Base-by-base conservation (phyloP, 345 rosid species). In the Abelmoschus esculentus region DNA sequence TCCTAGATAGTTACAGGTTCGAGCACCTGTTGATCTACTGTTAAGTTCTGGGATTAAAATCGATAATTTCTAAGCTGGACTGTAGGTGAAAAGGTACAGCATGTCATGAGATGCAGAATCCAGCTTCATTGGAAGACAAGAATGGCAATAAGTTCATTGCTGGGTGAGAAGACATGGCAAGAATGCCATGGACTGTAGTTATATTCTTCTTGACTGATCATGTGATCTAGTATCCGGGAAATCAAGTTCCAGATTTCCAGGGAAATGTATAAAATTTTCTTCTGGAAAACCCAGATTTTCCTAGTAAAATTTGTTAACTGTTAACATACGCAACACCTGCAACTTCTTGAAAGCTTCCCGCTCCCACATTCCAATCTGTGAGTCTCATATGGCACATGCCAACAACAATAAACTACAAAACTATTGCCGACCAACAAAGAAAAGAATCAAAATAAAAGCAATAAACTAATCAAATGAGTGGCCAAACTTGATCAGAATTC, bases 51-150 rank as follows among this genome's bases (percentile, higher is more conserved):
- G 97, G 97, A 93, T 80, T 89, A 96, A 47, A 93, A 84, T 76
- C 96, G 88, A 97, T 93, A 83, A 81, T 96, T 82, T 75, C 36
- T 26, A 44, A 32, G 65, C 47, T 52, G 46, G 68, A 53, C 4
- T 12, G 71, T 28, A 89, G 79, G 83, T 91, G 73, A 91, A 93
- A 87, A 86, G 92, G 84, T 88, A 90, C 80, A 75, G 75, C 28
- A 91, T 93, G 96, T 91, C 98, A 32, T 82, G 98, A 84, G 81
- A 78, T 47, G 52, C 13, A 11, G 52, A 47, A 47, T 47, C 52
- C n/a, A 12, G 52, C 90, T 61, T 87, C 88, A 6, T 76, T 86
- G 80, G 92, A 87, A 78, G 84, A 87, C 1, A 86, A 77, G 67
- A 61, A 70, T 6, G 90, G 86, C 3, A 81, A 82, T 32, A 84